phyloP scores from a whole-genome alignment of 306 rosid species.

The Arachis hypogaea region DNA sequence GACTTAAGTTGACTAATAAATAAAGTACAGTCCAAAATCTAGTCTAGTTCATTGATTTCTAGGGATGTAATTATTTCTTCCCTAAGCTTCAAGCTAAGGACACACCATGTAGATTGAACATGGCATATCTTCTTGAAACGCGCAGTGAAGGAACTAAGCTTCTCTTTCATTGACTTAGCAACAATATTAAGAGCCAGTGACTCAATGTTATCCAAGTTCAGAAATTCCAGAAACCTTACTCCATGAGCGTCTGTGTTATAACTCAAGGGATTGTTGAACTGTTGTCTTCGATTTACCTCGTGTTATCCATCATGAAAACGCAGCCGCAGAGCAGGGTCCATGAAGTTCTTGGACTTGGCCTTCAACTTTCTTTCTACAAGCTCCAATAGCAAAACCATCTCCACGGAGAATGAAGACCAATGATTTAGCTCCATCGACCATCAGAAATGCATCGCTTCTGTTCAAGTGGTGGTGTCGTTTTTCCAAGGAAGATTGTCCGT shows the following conservation, averaged over 20 bases:
- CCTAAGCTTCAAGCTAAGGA: constrained; percentile 53
- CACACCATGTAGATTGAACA: not conserved
- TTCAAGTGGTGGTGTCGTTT: too few relatives aligned
- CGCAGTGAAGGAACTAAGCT: constrained; percentile 46
- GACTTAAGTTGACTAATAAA: not conserved
- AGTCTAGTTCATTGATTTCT: too few relatives aligned
- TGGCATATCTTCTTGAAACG: not conserved
- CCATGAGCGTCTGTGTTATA: constrained; percentile 70
- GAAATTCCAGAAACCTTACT: constrained; percentile 47
- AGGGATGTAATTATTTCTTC: constrained; percentile 35
- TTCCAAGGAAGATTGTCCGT: too few relatives aligned
- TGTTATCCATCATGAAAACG: constrained; percentile 74
- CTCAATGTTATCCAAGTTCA: constrained; percentile 56
- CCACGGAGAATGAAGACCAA: constrained; percentile 48
- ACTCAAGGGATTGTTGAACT: constrained; percentile 45
- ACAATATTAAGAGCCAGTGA: constrained; percentile 43
- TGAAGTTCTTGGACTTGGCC: constrained; percentile 63
- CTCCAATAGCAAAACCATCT: constrained; percentile 65
- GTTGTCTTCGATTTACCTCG: constrained; percentile 59
- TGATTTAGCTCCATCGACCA: too few relatives aligned
- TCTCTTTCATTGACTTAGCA: constrained; percentile 57
- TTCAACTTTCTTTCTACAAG: constrained; percentile 65
- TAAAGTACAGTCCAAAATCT: too few relatives aligned
- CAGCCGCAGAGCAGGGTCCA: constrained; percentile 53
- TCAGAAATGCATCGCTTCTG: too few relatives aligned